Conservation (phyloP, 2,329 filamentous ascomycete species). For the Penicillium griseofulvum region DNA sequence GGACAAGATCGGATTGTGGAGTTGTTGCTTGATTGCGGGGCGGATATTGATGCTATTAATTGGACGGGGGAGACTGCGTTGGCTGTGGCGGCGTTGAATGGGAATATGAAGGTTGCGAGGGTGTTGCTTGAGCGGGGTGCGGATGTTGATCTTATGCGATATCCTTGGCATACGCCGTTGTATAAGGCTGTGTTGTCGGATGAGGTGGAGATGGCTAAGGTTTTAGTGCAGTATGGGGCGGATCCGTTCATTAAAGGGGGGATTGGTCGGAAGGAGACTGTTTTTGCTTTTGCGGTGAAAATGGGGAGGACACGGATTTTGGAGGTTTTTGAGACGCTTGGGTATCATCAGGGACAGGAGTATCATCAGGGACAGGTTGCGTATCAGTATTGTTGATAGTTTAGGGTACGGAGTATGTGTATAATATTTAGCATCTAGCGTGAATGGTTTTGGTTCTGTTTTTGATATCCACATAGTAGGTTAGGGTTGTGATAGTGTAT, state of each 20-base stretch:
- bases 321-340: not conserved
- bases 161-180: conserved; percentile 11
- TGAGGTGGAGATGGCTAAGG: conserved; percentile 1
- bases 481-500: not conserved
- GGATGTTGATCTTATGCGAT: conserved; percentile 2
- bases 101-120: conserved; percentile 10
- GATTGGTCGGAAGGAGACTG: not conserved
- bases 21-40: conserved; percentile 13
- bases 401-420: not conserved
- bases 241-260: conserved; percentile 10
- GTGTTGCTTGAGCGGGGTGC: conserved; percentile 15
- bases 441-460: not conserved
- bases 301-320: not conserved
- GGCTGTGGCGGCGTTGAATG: conserved; percentile 11
- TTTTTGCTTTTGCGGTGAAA: not conserved
- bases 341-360: not conserved
- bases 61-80: conserved; percentile 16
- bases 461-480: no score
- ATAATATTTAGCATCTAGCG: not conserved
- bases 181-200: conserved; percentile 13
- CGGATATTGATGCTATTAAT: conserved; percentile 12
- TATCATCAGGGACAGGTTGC: not conserved
- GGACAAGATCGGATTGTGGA: conserved; percentile 13
- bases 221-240: conserved; percentile 15
- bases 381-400: conserved; percentile 4